These are phyloP conservation scores for Diutina siamensis DNA, from an alignment of 1,139 yeast genomes.

Conservation along the genomic window DNA sequence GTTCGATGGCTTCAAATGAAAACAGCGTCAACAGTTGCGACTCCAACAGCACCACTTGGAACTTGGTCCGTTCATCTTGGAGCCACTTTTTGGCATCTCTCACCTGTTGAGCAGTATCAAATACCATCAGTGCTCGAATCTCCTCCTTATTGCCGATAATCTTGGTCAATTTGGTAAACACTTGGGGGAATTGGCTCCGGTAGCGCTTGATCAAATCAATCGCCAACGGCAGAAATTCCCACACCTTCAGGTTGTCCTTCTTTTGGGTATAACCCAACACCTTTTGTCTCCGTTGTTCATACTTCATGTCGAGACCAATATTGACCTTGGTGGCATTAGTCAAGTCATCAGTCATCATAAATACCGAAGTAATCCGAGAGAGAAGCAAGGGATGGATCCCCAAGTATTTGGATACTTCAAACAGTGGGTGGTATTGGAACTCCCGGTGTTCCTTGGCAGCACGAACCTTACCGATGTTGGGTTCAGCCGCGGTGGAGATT, in stretches of 20 bases:
- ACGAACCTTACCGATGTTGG: slow-evolving; percentile 49
- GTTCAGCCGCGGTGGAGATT: slow-evolving; percentile 42
- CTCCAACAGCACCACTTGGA: slow-evolving; percentile 61
- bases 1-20: slow-evolving; percentile 60
- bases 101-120: slow-evolving; percentile 21
- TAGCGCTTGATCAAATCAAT: slow-evolving; percentile 55
- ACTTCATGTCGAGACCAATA: slow-evolving; percentile 78
- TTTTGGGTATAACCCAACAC: slow-evolving; percentile 80
- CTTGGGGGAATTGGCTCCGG: slow-evolving; percentile 44
- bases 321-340: slow-evolving; percentile 28
- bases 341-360: slow-evolving; percentile 39
- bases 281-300: slow-evolving; percentile 67
- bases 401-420: slow-evolving; percentile 50
- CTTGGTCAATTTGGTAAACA: slow-evolving; percentile 35
- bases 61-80: slow-evolving; percentile 39
- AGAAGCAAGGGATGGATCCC: slow-evolving; percentile 53
- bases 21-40: slow-evolving; percentile 67
- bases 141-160: slow-evolving; percentile 12
- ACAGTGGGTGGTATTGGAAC: slow-evolving; percentile 55
- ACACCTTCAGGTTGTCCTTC: slow-evolving; percentile 37
- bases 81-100: slow-evolving; percentile 40
- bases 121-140: slow-evolving; percentile 8
- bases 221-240: slow-evolving; percentile 82
- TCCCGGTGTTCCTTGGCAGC: slow-evolving; percentile 44
- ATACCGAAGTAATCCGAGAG: slow-evolving; percentile 69